Base-by-base conservation (phyloP, 768 basidiomycete genomes). In the Austroboletus eburneus region DNA sequence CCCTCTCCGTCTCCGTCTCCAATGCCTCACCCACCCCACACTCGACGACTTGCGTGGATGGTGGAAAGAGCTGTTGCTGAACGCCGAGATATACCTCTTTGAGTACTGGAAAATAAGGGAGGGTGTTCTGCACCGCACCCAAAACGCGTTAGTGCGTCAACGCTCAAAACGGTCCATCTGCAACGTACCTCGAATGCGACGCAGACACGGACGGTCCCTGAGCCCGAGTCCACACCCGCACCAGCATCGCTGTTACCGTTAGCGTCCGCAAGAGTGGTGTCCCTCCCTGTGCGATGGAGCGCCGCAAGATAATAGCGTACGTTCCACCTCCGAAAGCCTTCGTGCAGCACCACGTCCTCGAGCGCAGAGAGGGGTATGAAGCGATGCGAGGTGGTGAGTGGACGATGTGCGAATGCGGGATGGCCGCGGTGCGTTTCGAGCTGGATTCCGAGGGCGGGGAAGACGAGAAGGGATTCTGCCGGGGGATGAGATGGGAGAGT, bases 381-480 rank as follows among this genome's bases (percentile, higher is more conserved):
- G 4, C 63, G 76, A 41, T 77, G 73, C 0, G 67, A 61, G 7
- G 50, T 60, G 38, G 50, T 61, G 14, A 69, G 47, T 14, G 67
- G 58, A 1, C 56, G 48, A 4, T 65, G 17, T 13, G 63, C 60
- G 4, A 33, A 33, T 5, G 16, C 16, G 9, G 74, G 74, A 25
- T 82, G 59, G 1, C 86, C 88, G 44, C 76, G 70, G 63, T 79
- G 79, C 0, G 80, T 83, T 62, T 90, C 87, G 3, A 91, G 64
- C 57, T 91, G 89, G 34, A 91, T 69, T 10, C 88, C 88, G 43
- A 85, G 78, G 1, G 72, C 68, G 8, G 83, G 81, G 37, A 89
- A 61, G 30, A 85, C 70, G 35, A 88, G 63, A 4, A 90, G 67
- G 17, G 85, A 87, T 67, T 91, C 88, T 90, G 45, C n/a, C 21